Conservation (phyloP, 2,329 filamentous ascomycete species). For the Rhinocladiella similis region DNA sequence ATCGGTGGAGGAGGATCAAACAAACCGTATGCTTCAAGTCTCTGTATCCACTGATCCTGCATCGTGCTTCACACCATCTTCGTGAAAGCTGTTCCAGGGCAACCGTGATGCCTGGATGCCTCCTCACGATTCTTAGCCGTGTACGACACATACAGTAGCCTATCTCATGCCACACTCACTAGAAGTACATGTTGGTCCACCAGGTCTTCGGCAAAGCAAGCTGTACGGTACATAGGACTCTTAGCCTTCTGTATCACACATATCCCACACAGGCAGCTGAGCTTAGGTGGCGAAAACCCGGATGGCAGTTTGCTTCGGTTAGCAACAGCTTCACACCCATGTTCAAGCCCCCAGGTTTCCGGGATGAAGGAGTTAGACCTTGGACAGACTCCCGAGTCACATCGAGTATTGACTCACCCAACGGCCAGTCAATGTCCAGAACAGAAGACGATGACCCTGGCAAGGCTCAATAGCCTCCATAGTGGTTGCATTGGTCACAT, state of each 20-base stretch:
- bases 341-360: slow-evolving; percentile 11
- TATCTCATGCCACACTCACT: neutral
- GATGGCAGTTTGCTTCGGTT: slow-evolving; percentile 16
- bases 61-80: slow-evolving; percentile 3
- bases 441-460: slow-evolving; percentile 2
- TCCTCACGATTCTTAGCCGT: neutral
- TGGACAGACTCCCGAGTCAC: slow-evolving; percentile 7
- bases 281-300: slow-evolving; percentile 14
- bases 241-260: neutral
- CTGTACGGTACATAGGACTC: neutral
- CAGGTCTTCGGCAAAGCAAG: neutral
- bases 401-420: slow-evolving; percentile 11
- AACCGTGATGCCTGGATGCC: no score
- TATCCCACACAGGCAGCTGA: neutral
- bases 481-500: slow-evolving; percentile 25
- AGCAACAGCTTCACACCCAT: slow-evolving; percentile 1
- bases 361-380: slow-evolving; percentile 9
- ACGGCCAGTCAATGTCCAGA: slow-evolving; percentile 5
- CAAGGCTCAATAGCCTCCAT: neutral
- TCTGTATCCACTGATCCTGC: slow-evolving; percentile 10
- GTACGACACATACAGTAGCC: neutral
- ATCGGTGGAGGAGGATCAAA: neutral
- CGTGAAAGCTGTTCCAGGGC: neutral
- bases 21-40: slow-evolving; percentile 14
- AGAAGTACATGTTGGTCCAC: neutral